Evolutionary conservation across 192 early-diverging fungal species (phyloP).

Genomic region (Helicostylum pulchrum): DNA sequence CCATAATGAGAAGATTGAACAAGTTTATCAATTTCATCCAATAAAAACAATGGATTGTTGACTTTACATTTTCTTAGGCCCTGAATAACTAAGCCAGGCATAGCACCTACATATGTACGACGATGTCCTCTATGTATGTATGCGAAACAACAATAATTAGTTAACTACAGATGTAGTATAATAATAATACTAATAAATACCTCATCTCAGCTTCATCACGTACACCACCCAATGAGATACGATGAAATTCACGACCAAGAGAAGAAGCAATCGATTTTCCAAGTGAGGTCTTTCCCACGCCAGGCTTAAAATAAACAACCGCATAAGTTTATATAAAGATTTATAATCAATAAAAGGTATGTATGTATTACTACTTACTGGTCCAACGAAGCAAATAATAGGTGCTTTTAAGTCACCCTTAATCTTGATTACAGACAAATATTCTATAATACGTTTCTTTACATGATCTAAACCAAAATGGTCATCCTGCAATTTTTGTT

Average conservation of each 20-base stretch:
- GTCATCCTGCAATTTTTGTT: conserved; percentile 68
- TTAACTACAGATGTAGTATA: not conserved
- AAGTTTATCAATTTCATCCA: conserved; percentile 80
- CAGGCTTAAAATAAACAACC: conserved; percentile 15
- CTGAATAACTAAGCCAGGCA: conserved; percentile 79
- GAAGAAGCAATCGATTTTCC: conserved; percentile 76
- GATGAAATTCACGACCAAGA: conserved; percentile 75
- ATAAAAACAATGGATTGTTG: conserved; percentile 74
- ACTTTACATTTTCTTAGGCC: conserved; percentile 63
- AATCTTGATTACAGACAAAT: conserved; percentile 74
- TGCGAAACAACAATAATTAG: not conserved
- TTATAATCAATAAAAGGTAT: conserved; percentile 6
- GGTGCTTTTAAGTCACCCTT: conserved; percentile 65
- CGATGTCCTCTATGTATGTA: conserved; percentile 64
- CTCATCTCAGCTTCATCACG: conserved; percentile 86
- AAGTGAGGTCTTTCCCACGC: conserved; percentile 81
- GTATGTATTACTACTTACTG: conserved; percentile 37
- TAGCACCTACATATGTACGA: conserved; percentile 85
- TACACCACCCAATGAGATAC: conserved; percentile 81
- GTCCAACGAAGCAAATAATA: conserved; percentile 71
- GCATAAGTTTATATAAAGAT: not conserved
- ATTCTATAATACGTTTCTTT: conserved; percentile 81
- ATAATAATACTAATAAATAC: too few species aligned
- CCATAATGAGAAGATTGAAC: conserved; percentile 59
- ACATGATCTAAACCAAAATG: conserved; percentile 77